Evolutionary conservation across 192 early-diverging fungal genomes (phyloP).

Genomic region (Gaertneriomyces sp.): DNA sequence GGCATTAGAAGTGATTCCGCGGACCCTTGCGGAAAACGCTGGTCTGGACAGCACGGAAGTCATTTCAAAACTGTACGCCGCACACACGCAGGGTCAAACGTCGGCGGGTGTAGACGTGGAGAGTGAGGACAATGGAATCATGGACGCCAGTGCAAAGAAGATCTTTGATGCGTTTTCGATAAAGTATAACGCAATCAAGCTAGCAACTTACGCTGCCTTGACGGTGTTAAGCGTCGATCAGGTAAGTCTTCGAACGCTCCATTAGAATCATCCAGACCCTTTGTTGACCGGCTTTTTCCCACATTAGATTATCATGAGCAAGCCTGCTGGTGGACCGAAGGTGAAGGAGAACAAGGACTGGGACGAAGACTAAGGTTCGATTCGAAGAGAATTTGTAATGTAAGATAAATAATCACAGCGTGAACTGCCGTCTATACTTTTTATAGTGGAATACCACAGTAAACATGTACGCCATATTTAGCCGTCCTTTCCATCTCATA

Average conservation of each 20-base stretch:
- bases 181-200: slow-evolving; percentile 86
- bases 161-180: slow-evolving; percentile 79
- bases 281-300: slow-evolving; percentile 14
- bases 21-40: slow-evolving; percentile 91
- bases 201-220: slow-evolving; percentile 86
- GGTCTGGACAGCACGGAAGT: slow-evolving; percentile 89
- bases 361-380: slow-evolving; percentile 70
- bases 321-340: slow-evolving; percentile 90
- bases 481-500: too few species aligned
- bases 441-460: too few species aligned
- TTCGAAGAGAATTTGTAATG: too few species aligned
- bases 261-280: not conserved
- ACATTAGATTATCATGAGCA: slow-evolving; percentile 91
- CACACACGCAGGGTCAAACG: slow-evolving; percentile 69
- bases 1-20: slow-evolving; percentile 89
- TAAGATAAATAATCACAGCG: too few species aligned
- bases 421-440: not conserved
- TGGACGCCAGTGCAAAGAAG: slow-evolving; percentile 69
- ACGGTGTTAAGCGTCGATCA: slow-evolving; percentile 96
- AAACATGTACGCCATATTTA: too few species aligned
- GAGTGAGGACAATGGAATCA: slow-evolving; percentile 56
- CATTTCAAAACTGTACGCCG: slow-evolving; percentile 86
- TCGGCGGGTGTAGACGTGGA: slow-evolving; percentile 85
- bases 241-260: slow-evolving; percentile 36
- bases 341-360: slow-evolving; percentile 82